Evolutionary conservation across 73 alveolate species (phyloP), one percentile per base, ranked within the genome.

Genomic region (Paramecium sonneborni): DNA sequence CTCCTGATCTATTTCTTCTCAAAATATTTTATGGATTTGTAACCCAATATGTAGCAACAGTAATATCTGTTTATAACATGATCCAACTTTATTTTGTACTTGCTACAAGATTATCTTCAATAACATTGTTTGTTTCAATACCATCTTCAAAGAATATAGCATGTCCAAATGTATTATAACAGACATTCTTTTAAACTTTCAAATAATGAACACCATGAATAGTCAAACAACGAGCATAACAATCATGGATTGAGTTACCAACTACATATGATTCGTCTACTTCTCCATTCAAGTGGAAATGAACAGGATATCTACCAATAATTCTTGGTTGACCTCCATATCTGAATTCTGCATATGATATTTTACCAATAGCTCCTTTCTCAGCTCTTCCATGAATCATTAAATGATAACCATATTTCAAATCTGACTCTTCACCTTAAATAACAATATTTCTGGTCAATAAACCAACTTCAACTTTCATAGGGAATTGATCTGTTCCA

Each of bases 11-110:
- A 68, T 97, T 97, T 32, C 92, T 86, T 41, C 92, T 82, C 70
- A 96, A 92, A 39, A 76, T 57, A 76, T 97, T 97, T 67, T 93
- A 92, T 12, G 99, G 99, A 70, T 95, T 82, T 14, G 98, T 96
- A 79, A 95, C 92, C 99, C 99, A 97, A 93, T 94, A 97, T 41
- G 97, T 79, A 21, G 98, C 98, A 3, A 98, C 98, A 15, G 96
- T 95, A 69, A 94, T 94, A 90, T 97, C 99, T 14, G 98, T 86
- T 92, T 94, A 79, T 86, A 95, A 87, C 68, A 97, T 86, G 11
- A 95, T 86, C 95, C 95, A 92, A 18, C 95, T 90, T 76, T 79
- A 67, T 52, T 43, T 58, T 0, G 97, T 92, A 43, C 92, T 26
- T 2, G 93, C 85, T 5, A 88, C 97, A 57, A 97, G 55, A 82